A percentile compares a stretch with the other conserved stretches of the same genome.
phyloP scores from a whole-genome alignment of 768 basidiomycete genomes.

The Auricularia cornea region DNA sequence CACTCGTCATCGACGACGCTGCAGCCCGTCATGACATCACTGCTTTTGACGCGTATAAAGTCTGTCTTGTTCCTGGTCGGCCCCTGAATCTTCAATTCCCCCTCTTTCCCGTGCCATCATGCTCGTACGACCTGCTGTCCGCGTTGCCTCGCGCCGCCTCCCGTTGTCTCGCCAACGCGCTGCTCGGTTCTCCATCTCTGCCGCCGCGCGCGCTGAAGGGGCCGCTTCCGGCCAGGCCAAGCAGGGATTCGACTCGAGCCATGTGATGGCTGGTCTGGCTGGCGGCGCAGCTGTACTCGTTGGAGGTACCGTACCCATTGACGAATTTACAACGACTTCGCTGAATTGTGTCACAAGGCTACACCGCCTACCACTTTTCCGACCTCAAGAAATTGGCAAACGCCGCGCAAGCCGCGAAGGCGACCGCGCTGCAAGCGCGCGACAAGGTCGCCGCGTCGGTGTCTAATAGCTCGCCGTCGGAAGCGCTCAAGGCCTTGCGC shows the following conservation, averaged over 20 bases:
- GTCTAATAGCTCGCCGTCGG: slow-evolving; percentile 18
- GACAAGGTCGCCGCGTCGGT: slow-evolving; percentile 18
- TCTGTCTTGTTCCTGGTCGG: too few species aligned
- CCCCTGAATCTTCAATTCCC: too few species aligned
- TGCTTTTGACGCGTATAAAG: background rate
- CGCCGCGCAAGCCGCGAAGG: slow-evolving; percentile 19
- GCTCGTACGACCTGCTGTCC: background rate
- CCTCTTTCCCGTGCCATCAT: background rate
- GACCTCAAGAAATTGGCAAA: slow-evolving; percentile 31
- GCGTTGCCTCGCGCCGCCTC: background rate
- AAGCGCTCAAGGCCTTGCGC: slow-evolving; percentile 31
- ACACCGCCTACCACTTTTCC: slow-evolving; percentile 35
- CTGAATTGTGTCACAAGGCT: slow-evolving; percentile 20
- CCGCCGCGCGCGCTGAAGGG: background rate
- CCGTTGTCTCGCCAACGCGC: background rate
- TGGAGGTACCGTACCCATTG: slow-evolving; percentile 16
- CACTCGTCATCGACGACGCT: background rate
- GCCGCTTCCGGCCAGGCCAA: background rate
- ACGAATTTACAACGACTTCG: background rate
- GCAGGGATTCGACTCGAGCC: slow-evolving; percentile 8
- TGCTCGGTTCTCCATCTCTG: background rate
- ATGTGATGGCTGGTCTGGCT: slow-evolving; percentile 21
- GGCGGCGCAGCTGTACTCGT: slow-evolving; percentile 23
- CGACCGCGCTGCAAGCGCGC: slow-evolving; percentile 19
- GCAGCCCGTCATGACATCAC: background rate